A percentile compares a stretch with the other conserved stretches of the same genome.
Evolutionary conservation across 2,329 filamentous ascomycete genomes (phyloP).

Genomic region (Pyricularia sp.): DNA sequence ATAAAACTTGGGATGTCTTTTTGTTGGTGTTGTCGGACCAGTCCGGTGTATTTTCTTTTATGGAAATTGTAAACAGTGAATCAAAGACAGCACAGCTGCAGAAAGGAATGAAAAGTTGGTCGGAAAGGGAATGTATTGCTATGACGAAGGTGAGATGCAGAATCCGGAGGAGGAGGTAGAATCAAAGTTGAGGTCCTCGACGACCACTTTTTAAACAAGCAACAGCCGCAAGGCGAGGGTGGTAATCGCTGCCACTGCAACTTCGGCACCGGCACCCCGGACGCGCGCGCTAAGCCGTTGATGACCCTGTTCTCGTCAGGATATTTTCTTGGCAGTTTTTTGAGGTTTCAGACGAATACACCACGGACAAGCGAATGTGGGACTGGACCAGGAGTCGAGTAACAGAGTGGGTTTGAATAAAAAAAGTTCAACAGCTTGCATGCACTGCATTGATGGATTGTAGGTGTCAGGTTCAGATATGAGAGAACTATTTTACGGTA

Average conservation of each 20-base stretch:
- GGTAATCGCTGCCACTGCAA: not conserved
- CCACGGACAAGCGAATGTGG: not conserved
- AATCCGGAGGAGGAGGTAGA: not conserved
- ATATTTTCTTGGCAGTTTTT: not conserved
- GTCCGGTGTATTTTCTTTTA: not conserved
- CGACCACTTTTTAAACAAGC: not conserved
- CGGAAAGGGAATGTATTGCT: not conserved
- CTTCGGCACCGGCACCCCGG: not conserved
- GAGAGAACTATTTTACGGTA: not conserved
- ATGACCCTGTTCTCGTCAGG: not conserved
- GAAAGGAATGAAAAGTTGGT: not conserved
- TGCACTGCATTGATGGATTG: not conserved
- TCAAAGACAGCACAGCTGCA: not conserved
- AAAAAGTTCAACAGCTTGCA: not conserved
- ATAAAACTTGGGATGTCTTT: not conserved
- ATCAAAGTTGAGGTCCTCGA: not conserved
- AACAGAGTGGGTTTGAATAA: not conserved
- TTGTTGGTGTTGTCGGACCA: not conserved
- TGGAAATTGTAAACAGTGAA: not conserved
- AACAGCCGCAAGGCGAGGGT: not conserved
- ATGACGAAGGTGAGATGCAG: not conserved
- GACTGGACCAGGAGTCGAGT: not conserved
- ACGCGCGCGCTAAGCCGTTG: not conserved
- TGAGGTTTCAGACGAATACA: not conserved
- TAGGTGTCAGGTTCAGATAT: not conserved